Conservation (phyloP, 2,329 filamentous ascomycete genomes). For the Neofusicoccum parvum region DNA sequence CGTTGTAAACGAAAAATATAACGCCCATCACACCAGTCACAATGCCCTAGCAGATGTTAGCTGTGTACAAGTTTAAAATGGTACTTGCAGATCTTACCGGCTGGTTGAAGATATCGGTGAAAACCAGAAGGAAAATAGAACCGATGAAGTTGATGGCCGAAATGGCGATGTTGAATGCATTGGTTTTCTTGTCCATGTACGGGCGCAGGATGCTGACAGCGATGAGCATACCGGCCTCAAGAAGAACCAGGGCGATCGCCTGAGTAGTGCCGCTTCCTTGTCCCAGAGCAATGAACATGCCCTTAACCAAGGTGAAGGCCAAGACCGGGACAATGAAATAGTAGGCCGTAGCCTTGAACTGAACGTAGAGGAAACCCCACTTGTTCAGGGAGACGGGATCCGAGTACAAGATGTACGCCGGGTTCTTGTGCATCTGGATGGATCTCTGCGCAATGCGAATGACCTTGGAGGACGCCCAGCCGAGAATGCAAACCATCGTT, state of each 20-base stretch:
- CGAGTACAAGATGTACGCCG: conserved; percentile 94
- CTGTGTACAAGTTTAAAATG: not conserved
- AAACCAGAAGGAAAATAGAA: conserved; percentile 84
- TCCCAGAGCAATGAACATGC: conserved; percentile 81
- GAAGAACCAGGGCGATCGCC: conserved; percentile 78
- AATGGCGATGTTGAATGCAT: conserved; percentile 94
- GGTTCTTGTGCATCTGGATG: conserved; percentile 89
- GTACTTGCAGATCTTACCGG: conserved; percentile 55
- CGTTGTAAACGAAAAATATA: conserved; percentile 85
- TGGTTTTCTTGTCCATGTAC: conserved; percentile 99
- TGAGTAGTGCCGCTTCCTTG: conserved; percentile 73
- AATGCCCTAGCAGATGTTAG: conserved; percentile 57
- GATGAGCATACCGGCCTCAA: conserved; percentile 79
- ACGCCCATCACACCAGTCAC: conserved; percentile 89
- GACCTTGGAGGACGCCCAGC: conserved; percentile 87
- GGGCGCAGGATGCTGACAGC: conserved; percentile 78
- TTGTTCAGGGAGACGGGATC: conserved; percentile 94
- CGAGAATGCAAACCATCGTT: conserved; percentile 74
- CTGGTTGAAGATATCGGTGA: conserved; percentile 82
- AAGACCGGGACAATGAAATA: conserved; percentile 88
- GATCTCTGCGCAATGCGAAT: conserved; percentile 86
- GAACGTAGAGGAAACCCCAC: conserved; percentile 97
- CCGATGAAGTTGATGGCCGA: conserved; percentile 88
- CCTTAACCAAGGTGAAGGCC: conserved; percentile 79
- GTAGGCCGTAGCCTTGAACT: conserved; percentile 93